Conservation (phyloP, 805 yeast species). For the Candida parachauliodes region DNA sequence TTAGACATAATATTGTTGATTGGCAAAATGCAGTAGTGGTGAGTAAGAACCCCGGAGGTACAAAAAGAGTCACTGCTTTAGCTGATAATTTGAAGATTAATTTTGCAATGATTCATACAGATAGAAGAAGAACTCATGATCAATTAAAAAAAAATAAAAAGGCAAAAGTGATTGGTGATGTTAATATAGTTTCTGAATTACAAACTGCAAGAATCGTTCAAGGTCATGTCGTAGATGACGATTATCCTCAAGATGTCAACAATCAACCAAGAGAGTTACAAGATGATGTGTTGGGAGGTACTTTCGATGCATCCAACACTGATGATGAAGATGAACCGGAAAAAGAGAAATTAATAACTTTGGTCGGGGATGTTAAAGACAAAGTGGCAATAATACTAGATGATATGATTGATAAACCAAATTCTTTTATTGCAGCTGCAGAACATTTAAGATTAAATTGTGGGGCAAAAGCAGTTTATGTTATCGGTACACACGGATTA, state of each 20-base stretch:
- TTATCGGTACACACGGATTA: conserved; percentile 94
- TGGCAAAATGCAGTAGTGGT: conserved; percentile 90
- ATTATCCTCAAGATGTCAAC: conserved; percentile 31
- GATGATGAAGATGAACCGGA: conserved; percentile 67
- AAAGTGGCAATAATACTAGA: conserved; percentile 92
- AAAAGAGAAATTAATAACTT: conserved; percentile 84
- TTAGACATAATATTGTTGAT: conserved; percentile 81
- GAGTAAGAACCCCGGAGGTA: conserved; percentile 99
- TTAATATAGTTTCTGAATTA: conserved; percentile 69
- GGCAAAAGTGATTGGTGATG: conserved; percentile 39
- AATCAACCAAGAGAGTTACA: conserved; percentile 6
- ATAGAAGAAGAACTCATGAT: conserved; percentile 86
- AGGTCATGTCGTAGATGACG: conserved; percentile 96
- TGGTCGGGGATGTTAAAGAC: conserved; percentile 92
- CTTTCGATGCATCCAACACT: conserved; percentile 68
- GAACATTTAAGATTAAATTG: conserved; percentile 94
- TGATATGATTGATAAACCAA: conserved; percentile 96
- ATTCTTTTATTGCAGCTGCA: conserved; percentile 93
- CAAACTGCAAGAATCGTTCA: conserved; percentile 95
- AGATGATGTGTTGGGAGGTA: conserved; percentile 70
- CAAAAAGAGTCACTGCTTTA: conserved; percentile 93
- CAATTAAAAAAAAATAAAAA: conserved; percentile 44
- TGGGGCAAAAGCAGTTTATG: conserved; percentile 88
- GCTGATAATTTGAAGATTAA: conserved; percentile 96
- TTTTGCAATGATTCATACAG: conserved; percentile 99